Evolutionary conservation across 176 grass and related monocot genomes (phyloP).

Genomic region (Aegilops longissima): DNA sequence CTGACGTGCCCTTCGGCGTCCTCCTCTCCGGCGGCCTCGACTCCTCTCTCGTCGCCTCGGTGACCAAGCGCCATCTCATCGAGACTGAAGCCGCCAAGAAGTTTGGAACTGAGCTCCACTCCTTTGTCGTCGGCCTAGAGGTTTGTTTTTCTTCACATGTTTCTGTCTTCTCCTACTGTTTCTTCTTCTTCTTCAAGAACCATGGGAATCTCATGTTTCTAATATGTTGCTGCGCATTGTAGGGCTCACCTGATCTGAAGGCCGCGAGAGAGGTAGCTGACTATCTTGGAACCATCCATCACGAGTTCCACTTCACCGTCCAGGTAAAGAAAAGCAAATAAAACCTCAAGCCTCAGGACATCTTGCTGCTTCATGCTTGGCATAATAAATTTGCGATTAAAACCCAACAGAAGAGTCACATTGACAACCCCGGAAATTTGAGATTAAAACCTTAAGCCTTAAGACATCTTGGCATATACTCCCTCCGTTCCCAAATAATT

Average conservation of each 20-base stretch:
- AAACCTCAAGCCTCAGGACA: background rate
- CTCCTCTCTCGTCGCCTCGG: constrained; percentile 82
- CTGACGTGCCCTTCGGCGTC: constrained; percentile 89
- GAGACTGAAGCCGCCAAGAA: constrained; percentile 84
- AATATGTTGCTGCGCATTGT: background rate
- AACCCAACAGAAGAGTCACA: background rate
- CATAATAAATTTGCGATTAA: too few species aligned
- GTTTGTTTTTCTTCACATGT: constrained; percentile 13
- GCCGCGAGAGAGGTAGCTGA: constrained; percentile 80
- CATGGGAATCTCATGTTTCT: background rate
- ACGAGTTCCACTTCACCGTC: constrained; percentile 95
- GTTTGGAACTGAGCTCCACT: constrained; percentile 87
- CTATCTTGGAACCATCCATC: constrained; percentile 85
- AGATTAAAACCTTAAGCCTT: background rate
- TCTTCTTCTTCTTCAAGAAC: background rate
- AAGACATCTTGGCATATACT: background rate
- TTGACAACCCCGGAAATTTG: background rate
- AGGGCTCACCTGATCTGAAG: constrained; percentile 91
- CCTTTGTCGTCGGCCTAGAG: constrained; percentile 95
- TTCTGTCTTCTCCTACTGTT: background rate
- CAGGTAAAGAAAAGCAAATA: constrained; percentile 46
- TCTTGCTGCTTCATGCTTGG: too few species aligned
- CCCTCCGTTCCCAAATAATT: too few species aligned
- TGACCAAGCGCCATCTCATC: constrained; percentile 82
- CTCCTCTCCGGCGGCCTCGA: constrained; percentile 92